These are phyloP conservation scores for Cylindrotheca closterium DNA, from an alignment of 108 stramenopile genomes.

Conservation along the genomic window DNA sequence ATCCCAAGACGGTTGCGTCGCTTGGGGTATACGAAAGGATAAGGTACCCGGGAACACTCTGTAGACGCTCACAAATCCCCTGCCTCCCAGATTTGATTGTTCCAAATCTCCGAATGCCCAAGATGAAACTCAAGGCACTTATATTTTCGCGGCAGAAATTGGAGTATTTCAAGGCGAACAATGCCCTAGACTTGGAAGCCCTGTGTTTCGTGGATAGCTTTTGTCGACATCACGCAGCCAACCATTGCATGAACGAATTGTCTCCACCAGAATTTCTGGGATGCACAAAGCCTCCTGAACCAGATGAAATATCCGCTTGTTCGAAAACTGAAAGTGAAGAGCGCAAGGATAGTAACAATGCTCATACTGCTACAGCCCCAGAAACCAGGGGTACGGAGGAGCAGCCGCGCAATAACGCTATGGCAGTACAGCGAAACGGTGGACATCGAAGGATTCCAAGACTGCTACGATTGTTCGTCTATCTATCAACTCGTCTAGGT, in stretches of 20 bases:
- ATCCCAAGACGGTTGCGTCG: constrained; percentile 46
- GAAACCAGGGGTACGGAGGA: no score
- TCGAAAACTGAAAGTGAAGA: no score
- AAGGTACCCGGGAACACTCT: constrained; percentile 46
- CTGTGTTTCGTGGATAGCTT: constrained; percentile 32
- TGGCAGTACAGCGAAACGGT: neutral
- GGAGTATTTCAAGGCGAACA: constrained; percentile 31
- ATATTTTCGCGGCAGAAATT: constrained; percentile 17
- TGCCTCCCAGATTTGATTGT: constrained; percentile 7
- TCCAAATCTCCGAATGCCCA: neutral
- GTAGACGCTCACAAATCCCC: constrained; percentile 39
- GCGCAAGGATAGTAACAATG: no score
- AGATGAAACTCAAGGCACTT: constrained; percentile 3
- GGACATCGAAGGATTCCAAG: no score
- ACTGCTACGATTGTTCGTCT: constrained; percentile 50
- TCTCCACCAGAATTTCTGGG: no score
- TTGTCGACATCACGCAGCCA: neutral
- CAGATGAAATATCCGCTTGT: no score
- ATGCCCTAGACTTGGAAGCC: constrained; percentile 33
- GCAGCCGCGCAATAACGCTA: constrained; percentile 7
- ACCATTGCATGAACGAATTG: no score
- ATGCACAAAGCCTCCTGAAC: no score
- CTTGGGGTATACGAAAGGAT: constrained; percentile 68
- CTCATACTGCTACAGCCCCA: no score
- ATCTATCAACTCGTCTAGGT: constrained; percentile 59